Percentiles rank a stretch among this genome's conserved stretches.
Conservation (phyloP, 2,329 filamentous ascomycete genomes). For the Botrytis deweyae region DNA sequence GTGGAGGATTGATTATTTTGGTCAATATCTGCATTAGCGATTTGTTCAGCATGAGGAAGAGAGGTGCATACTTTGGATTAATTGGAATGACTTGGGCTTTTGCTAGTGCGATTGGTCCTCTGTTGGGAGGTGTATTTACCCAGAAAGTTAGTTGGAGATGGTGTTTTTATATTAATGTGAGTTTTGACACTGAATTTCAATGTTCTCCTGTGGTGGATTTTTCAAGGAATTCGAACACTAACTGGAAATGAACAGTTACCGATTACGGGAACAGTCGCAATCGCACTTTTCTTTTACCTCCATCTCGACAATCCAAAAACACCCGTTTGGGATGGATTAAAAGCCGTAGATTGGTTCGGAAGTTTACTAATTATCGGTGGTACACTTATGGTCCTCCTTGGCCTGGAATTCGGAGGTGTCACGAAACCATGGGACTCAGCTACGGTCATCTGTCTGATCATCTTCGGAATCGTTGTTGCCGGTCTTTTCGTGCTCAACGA, state of each 20-base stretch:
- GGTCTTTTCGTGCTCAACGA: constrained; percentile 67
- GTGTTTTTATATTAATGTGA: constrained; percentile 46
- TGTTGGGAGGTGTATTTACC: constrained; percentile 66
- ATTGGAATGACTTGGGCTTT: constrained; percentile 63
- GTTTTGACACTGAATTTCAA: neutral
- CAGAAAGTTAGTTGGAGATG: constrained; percentile 59
- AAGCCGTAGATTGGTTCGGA: constrained; percentile 61
- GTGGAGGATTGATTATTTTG: constrained; percentile 52
- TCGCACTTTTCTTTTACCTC: constrained; percentile 60
- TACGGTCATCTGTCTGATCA: constrained; percentile 49
- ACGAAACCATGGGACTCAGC: constrained; percentile 55
- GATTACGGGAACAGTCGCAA: constrained; percentile 38
- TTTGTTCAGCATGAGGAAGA: constrained; percentile 49
- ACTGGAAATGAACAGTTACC: constrained; percentile 1
- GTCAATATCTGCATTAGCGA: constrained; percentile 56
- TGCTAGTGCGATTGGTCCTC: constrained; percentile 63
- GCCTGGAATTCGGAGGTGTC: constrained; percentile 80
- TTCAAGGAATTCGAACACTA: neutral
- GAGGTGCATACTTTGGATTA: constrained; percentile 58
- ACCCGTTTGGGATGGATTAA: constrained; percentile 59
- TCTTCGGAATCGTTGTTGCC: constrained; percentile 59
- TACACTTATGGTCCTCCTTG: constrained; percentile 82
- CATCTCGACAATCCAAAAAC: constrained; percentile 67
- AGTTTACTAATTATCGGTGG: constrained; percentile 63
- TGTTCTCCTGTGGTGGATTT: neutral